These are phyloP conservation scores for Suillus brevipes DNA, from an alignment of 768 basidiomycete species.

Conservation along the genomic window DNA sequence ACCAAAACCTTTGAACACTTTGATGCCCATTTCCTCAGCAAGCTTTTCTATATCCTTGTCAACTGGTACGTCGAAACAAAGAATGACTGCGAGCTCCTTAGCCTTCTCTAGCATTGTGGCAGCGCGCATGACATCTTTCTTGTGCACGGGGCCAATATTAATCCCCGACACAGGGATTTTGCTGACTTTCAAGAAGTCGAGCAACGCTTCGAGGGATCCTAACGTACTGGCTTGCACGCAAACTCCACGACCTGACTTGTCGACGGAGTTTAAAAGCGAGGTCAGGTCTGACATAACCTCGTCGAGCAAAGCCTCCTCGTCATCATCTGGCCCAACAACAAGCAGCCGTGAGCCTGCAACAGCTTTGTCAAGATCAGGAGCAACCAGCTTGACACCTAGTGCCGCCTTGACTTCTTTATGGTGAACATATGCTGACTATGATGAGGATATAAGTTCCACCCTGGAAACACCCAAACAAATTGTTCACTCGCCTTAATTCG, in stretches of 20 bases:
- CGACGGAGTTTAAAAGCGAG: conserved; percentile 82
- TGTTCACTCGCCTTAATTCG: conserved; percentile 78
- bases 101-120: conserved; percentile 95
- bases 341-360: conserved; percentile 95
- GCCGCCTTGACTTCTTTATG: conserved; percentile 98
- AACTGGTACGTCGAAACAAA: conserved; percentile 94
- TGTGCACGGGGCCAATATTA: conserved; percentile 96
- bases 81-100: conserved; percentile 90
- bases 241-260: conserved; percentile 94
- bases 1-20: conserved; percentile 86
- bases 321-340: conserved; percentile 92
- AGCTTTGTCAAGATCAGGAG: conserved; percentile 95
- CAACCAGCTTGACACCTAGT: conserved; percentile 92
- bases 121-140: conserved; percentile 90
- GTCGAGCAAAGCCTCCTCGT: conserved; percentile 91
- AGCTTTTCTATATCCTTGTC: conserved; percentile 91
- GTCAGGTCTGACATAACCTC: conserved; percentile 97
- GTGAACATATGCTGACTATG: conserved; percentile 91
- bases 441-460: conserved; percentile 9
- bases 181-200: conserved; percentile 92
- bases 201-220: conserved; percentile 92
- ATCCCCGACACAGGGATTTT: conserved; percentile 98
- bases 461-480: neutral
- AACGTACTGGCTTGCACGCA: conserved; percentile 97
- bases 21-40: conserved; percentile 93